Evolutionary conservation across 73 alveolate genomes (phyloP).

Genomic region (Symbiodinium pilosum): DNA sequence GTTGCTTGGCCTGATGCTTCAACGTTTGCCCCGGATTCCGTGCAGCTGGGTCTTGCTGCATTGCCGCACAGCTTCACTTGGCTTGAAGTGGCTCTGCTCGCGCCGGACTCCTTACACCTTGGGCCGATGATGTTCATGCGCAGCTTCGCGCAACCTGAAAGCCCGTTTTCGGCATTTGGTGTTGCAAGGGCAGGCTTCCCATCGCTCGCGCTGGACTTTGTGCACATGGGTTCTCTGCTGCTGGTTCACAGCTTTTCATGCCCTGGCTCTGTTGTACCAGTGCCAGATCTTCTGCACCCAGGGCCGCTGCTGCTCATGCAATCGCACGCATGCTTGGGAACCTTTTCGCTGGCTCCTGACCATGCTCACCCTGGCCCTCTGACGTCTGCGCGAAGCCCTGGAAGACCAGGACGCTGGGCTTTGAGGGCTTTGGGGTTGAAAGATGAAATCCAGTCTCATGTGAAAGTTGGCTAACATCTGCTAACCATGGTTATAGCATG

Average conservation of each 20-base stretch:
- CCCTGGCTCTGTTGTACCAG: not conserved
- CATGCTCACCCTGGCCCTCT: not conserved
- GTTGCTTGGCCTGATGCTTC: not conserved
- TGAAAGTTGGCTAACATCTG: no score
- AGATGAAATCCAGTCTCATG: no score
- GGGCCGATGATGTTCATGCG: not conserved
- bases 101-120: not conserved
- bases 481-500: no score
- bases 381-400: not conserved
- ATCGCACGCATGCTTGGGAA: not conserved
- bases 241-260: not conserved
- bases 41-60: not conserved
- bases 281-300: not conserved
- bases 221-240: not conserved
- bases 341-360: not conserved
- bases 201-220: not conserved
- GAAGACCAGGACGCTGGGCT: not conserved
- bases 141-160: not conserved
- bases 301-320: conserved; percentile 15
- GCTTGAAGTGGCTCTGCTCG: not conserved
- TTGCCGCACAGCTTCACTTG: not conserved
- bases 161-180: not conserved
- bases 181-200: not conserved
- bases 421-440: no score
- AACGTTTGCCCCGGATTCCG: not conserved